Base-by-base conservation (phyloP, 2,329 filamentous ascomycete species). In the Hymenotorrendiella dingleyae region DNA sequence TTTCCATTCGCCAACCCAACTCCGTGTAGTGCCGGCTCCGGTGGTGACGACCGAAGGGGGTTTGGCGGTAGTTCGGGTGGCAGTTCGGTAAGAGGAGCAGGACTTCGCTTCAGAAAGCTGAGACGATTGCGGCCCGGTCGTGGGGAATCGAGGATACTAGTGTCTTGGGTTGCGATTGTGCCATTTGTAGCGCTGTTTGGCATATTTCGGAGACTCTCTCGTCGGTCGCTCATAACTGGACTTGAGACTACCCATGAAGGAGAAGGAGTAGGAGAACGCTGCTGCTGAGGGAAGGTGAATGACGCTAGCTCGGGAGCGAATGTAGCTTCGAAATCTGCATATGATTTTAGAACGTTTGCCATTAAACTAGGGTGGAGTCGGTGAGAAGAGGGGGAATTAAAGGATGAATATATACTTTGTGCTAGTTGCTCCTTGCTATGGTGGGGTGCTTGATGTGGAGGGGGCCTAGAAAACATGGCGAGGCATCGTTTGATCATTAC, bases 401-500 rank as follows among this genome's bases (percentile, higher is more conserved):
- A 36, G n/a, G n/a, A n/a, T n/a, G n/a, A n/a, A 9, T 17, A 36
- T 34, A 26, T 73, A 87, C 84, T 73, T 63, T 70, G 71, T 47
- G 76, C 71, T 26, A 88, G 68, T 59, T 84, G 79, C 57, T 77
- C 73, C 23, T 76, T 69, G 33, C 67, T 69, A n/a, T 45, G 35
- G 48, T 65, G 69, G 54, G 64, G 70, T 62, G 76, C 79, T 64
- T 67, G 73, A 63, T 76, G 79, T n/a, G 39, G 34, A 6, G 64
- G 74, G 67, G 54, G 53, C 38, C 76, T 79, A 45, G 74, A 73
- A 62, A 87, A 86, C 54, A 81, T 72, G 4, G 72, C 72, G 49
- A 97, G 65, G 56, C 87, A 91, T 50, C 87, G 81, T 67, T 91
- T 89, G 55, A 97, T 80, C 63, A 87, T 82, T 46, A 94, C 76